Percentiles rank a stretch among this genome's conserved stretches.
Conservation (phyloP, 139 green algal genomes). For the Chlorella sp. region DNA sequence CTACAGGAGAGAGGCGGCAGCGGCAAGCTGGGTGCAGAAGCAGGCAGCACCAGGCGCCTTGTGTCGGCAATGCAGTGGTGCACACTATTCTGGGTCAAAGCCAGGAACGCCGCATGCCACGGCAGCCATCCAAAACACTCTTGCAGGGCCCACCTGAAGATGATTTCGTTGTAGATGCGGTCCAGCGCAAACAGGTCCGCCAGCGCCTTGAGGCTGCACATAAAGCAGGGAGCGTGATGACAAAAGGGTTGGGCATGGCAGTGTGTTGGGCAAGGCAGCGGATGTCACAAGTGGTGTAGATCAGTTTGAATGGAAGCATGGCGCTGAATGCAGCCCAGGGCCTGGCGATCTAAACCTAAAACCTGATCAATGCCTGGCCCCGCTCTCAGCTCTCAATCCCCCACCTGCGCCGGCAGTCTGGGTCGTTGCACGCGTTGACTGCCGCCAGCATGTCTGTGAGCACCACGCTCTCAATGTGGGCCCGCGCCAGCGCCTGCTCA, state of each 20-base stretch:
- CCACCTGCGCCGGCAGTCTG: slow-evolving; percentile 65
- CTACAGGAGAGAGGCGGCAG: neutral
- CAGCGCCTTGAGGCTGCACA: slow-evolving; percentile 57
- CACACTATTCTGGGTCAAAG: neutral
- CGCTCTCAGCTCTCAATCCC: too few species aligned
- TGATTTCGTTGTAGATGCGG: slow-evolving; percentile 74
- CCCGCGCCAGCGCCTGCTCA: slow-evolving; percentile 41
- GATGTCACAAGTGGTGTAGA: neutral
- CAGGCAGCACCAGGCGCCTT: neutral
- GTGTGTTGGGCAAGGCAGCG: too few species aligned
- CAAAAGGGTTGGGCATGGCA: too few species aligned
- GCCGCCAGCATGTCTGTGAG: slow-evolving; percentile 60
- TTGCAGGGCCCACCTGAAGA: slow-evolving; percentile 42
- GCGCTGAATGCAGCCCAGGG: too few species aligned
- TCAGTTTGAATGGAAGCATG: neutral
- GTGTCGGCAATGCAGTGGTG: neutral
- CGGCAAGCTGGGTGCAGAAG: neutral
- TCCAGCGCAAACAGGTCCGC: slow-evolving; percentile 82
- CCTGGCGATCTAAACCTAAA: neutral
- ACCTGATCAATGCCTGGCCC: neutral
- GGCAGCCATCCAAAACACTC: neutral
- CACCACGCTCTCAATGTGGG: slow-evolving; percentile 60
- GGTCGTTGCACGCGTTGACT: slow-evolving; percentile 66
- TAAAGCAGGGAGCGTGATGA: too few species aligned
- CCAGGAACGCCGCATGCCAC: neutral